Evolutionary conservation across 2,329 filamentous ascomycete species (phyloP), one percentile per base, ranked within the genome.

Genomic region (Colletotrichum eremochloae): DNA sequence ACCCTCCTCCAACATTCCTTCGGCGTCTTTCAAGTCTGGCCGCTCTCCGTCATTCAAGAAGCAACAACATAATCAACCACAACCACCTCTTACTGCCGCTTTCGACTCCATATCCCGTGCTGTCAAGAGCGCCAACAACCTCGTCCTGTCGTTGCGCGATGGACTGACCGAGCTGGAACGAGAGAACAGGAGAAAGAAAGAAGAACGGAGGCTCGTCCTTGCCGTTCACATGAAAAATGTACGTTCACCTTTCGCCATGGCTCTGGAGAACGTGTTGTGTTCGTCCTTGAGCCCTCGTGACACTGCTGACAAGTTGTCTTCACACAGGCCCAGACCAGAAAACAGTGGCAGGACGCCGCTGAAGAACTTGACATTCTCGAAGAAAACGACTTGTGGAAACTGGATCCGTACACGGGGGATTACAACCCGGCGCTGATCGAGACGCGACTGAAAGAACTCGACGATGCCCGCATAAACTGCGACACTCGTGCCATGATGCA

Each of bases 311-410:
- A 8, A 1, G 15, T 44, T 42, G 38, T 36, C 65, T 40, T n/a
- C 7, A 48, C 55, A 68, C 75, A 94, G 91, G 93, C 94, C 73
- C 87, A 89, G 71, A 89, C 89, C 1, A 88, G 91, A 76, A 83
- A 87, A 62, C 90, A 95, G 78, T 98, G 95, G 94, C 88, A 91
- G 75, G 84, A 84, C 20, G 92, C 93, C 12, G 95, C 95, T 2
- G 86, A 86, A 55, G 92, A 95, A 78, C 88, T 98, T 55, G 95
- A 98, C 79, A 80, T 86, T 12, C 84, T 97, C 18, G 94, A 97
- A 79, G 91, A 91, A 57, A 94, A 96, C 78, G 91, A 96, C 75
- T 83, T 85, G 38, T 97, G 95, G 95, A 97, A 97, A 80, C 80
- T 86, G 42, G 89, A 93, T 63, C 82, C 88, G 11, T 79, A 78